Conservation (phyloP, 2,329 filamentous ascomycete species). For the Penicillium sumatraense region DNA sequence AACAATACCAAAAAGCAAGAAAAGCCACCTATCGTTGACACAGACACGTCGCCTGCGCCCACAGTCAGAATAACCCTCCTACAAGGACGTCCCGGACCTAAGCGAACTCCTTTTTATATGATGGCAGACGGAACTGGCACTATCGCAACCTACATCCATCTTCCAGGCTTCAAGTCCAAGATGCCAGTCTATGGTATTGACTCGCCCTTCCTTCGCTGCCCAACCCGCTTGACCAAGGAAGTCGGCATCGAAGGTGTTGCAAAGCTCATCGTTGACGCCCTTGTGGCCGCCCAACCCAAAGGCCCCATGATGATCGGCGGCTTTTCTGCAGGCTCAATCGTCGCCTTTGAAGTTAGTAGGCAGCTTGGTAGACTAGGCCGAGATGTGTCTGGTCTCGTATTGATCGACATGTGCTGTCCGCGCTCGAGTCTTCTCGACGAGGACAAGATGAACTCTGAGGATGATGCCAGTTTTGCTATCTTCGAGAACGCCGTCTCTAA, state of each 20-base stretch:
- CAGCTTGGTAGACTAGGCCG: neutral
- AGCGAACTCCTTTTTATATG: neutral
- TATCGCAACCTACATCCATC: neutral
- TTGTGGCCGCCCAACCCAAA: neutral
- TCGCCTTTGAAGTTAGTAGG: neutral
- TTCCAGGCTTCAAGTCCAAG: neutral
- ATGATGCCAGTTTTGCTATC: neutral
- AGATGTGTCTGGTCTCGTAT: neutral
- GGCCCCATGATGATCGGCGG: neutral
- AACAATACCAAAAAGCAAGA: neutral
- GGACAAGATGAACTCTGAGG: neutral
- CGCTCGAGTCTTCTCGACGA: neutral
- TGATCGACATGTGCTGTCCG: neutral
- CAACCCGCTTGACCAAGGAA: neutral
- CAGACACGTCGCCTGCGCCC: neutral
- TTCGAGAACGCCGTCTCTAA: neutral
- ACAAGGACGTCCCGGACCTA: neutral
- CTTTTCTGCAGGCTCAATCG: neutral
- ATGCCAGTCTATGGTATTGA: conserved; percentile 2
- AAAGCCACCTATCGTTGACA: neutral
- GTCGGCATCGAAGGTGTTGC: neutral
- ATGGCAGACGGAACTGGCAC: conserved; percentile 6
- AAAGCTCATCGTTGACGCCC: neutral
- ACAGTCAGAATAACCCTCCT: neutral
- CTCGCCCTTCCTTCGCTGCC: neutral